Percentiles rank a stretch among this genome's conserved stretches.
These are phyloP conservation scores for Dictyostelium firmibasis DNA, from an alignment of 78 protist species.

Conservation along the genomic window DNA sequence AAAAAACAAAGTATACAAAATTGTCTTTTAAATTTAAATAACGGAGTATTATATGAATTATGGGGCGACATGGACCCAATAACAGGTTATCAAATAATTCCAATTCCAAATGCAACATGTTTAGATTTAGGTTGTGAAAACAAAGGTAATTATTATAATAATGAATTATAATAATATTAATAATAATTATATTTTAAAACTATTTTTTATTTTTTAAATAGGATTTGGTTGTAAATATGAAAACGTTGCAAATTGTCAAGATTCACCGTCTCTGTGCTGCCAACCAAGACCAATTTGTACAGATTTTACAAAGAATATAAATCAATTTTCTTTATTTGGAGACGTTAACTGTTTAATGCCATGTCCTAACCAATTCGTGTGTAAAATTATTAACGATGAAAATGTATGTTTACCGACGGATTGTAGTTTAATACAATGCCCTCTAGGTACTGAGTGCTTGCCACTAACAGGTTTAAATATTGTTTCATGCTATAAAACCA, in stretches of 20 bases:
- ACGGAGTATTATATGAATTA: neutral
- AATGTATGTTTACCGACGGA: constrained; percentile 2
- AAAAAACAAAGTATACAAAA: neutral
- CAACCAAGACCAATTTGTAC: neutral
- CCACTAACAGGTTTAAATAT: neutral
- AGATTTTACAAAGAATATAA: neutral
- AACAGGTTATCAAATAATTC: neutral
- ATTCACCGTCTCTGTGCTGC: neutral
- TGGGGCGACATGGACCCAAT: neutral
- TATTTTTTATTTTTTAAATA: neutral
- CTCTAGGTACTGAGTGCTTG: neutral
- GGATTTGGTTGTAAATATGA: neutral
- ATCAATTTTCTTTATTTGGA: neutral
- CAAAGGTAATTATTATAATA: neutral
- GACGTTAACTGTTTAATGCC: neutral
- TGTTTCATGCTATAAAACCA: neutral
- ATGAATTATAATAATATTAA: neutral
- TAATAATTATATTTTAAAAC: neutral
- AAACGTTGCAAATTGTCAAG: neutral
- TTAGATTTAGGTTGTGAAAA: neutral
- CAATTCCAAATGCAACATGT: neutral
- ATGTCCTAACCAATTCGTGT: constrained; percentile 3
- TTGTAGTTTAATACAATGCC: constrained; percentile 1
- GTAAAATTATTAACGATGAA: neutral
- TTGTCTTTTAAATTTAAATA: neutral